Evolutionary conservation across 495 filamentous ascomycete species (phyloP).

Genomic region (Poronia punctata): DNA sequence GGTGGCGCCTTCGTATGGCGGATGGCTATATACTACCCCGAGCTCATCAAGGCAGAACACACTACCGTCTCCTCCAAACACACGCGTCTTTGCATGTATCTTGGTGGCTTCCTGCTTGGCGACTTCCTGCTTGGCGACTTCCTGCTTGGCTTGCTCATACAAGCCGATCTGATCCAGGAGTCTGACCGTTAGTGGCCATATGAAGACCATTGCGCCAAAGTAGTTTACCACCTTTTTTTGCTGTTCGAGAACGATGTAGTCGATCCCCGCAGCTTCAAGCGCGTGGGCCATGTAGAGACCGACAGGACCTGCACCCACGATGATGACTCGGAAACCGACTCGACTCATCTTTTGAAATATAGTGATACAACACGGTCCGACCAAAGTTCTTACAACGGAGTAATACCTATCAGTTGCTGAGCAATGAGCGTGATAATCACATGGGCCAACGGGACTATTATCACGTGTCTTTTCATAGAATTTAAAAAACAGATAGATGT

Average conservation of each 20-base stretch:
- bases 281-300: constrained; percentile 41
- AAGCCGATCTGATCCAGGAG: constrained; percentile 31
- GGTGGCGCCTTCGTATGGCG: constrained; percentile 51
- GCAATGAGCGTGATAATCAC: too few species aligned
- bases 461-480: too few species aligned
- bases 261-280: constrained; percentile 33
- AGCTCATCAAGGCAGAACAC: constrained; percentile 55
- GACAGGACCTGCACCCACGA: constrained; percentile 43
- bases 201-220: constrained; percentile 26
- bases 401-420: too few species aligned
- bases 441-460: too few species aligned
- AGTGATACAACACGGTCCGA: too few species aligned
- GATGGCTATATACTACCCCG: constrained; percentile 63
- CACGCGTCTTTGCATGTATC: too few species aligned
- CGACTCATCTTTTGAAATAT: too few species aligned
- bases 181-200: constrained; percentile 21
- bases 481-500: too few species aligned
- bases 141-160: constrained; percentile 19
- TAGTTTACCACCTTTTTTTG: constrained; percentile 25
- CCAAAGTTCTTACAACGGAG: too few species aligned
- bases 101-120: too few species aligned
- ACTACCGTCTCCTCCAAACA: too few species aligned
- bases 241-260: constrained; percentile 42
- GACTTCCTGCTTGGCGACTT: too few species aligned
- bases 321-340: constrained; percentile 44